Base-by-base conservation (phyloP, 2,329 filamentous ascomycete genomes). In the Phyllachora maydis region DNA sequence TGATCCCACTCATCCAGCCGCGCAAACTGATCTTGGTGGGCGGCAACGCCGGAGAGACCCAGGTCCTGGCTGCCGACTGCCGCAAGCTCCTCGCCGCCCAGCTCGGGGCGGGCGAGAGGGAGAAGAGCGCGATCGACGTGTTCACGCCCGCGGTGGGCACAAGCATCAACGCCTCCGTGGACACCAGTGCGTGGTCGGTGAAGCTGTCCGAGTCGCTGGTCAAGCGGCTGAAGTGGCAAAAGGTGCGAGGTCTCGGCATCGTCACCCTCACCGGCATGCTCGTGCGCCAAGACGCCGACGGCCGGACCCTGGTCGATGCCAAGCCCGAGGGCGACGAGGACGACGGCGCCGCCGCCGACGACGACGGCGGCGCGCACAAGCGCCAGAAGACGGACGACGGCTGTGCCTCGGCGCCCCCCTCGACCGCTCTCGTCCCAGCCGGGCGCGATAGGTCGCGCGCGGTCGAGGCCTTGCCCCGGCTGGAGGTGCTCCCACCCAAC, bases 111-210 rank as follows among this genome's bases (percentile, higher is more conserved):
- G 16, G 9, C 6, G 16, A 17, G 16, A 17, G 9, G 16, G 16
- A 17, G 6, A 17, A 17, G 9, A 48, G 51, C 21, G 50, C 56
- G 11, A 60, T 68, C 17, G 71, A 83, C 32, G 78, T 98, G 4
- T 85, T 85, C 41, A 82, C 79, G 1, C 88, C 88, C 1, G 47
- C 53, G 7, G 55, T 78, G n/a, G 82, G 82, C 13, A 55, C 62
- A 16, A 54, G 59, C 9, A 61, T 98, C 19, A 73, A 98, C 45
- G 88, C 85, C 8, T 93, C 83, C 39, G 85, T 95, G 19, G 88
- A 98, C 43, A 95, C 85, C 4, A 93, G 95, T 42, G 83, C 88
- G 4, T 98, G 90, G 88, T 73, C 78, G 13, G 77, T 98, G 29
- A 91, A 83, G 46, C 61, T 98, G 11, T 82, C 79, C 23, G 78